A percentile compares a stretch with the other conserved stretches of the same genome.
Conservation (phyloP, 768 basidiomycete genomes). For the Leccinellum luteum region DNA sequence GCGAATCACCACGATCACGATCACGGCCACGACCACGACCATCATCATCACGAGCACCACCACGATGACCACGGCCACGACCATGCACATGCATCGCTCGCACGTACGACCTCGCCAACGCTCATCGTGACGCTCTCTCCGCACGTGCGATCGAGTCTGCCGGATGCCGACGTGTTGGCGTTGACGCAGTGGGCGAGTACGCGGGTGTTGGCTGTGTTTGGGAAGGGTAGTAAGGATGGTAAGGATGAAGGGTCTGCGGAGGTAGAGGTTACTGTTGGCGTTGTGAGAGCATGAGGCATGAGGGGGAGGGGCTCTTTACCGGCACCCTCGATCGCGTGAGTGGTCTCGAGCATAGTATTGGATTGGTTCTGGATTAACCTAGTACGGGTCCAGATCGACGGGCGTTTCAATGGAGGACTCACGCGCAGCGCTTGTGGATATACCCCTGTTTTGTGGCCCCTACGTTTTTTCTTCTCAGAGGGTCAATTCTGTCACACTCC, state of each 20-base stretch:
- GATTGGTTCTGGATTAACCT: neutral
- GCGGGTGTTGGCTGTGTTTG: conserved; percentile 54
- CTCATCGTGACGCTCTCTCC: conserved; percentile 79
- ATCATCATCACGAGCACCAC: no score
- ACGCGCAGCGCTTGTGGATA: conserved; percentile 11
- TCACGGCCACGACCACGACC: no score
- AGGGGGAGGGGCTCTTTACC: neutral
- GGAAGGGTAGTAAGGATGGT: conserved; percentile 22
- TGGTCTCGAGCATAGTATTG: neutral
- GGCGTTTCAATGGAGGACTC: neutral
- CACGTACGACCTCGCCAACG: conserved; percentile 28
- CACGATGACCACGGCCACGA: conserved; percentile 8
- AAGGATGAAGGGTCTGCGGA: conserved; percentile 34
- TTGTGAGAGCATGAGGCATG: conserved; percentile 53
- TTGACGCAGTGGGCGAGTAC: conserved; percentile 80
- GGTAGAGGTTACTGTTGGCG: conserved; percentile 71
- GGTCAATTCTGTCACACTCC: neutral
- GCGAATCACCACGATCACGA: no score
- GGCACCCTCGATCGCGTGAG: conserved; percentile 5
- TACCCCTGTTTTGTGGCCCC: conserved; percentile 4
- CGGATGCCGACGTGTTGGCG: conserved; percentile 67
- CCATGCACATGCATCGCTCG: neutral
- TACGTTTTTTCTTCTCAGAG: neutral
- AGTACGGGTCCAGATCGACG: neutral
- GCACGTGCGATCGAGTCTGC: conserved; percentile 64